Base-by-base conservation (phyloP, 805 yeast genomes). In the Barnettozyma pratensis region DNA sequence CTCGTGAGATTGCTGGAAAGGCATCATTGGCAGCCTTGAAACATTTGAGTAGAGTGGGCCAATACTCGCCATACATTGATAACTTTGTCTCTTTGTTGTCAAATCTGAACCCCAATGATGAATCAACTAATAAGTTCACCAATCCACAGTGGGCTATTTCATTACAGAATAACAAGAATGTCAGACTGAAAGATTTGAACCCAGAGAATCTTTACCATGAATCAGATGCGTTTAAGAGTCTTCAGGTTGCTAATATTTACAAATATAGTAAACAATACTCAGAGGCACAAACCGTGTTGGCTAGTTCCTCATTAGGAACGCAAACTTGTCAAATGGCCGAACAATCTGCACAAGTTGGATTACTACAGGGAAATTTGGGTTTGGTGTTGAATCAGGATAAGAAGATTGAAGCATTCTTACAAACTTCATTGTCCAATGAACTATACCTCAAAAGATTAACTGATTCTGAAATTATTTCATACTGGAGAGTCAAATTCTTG, bases 401-500 rank as follows among this genome's bases (percentile, higher is more conserved):
- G 41, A 52, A 53, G 7, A 46, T 58, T 10, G 62, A 60, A 5
- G 49, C 55, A 3, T 59, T 59, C 37, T 25, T 61, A 7, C 44
- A 57, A 6, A 51, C 56, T 11, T 49, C 62, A 3, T 37, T 48
- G 32, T 53, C 63, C 3, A 59, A 54, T 43, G 64, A 61, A 32
- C 26, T 56, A 8, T 61, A 59, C 19, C 11, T 46, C 19, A 59
- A 61, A 37, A 54, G 60, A 49, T 37, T 60, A 10, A 61, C 61
- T 1, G 50, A 47, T 1, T 28, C 35, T 2, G 68, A 64, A 45
- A 53, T 58, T 7, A 37, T 42, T 9, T 50, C 64, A 2, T 63
- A 53, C 45, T 64, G 63, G 61, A 57, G 60, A 47, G 54, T 63
- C 5, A 56, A 57, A 26, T 54, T 57, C 39, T 45, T 56, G 9